Evolutionary conservation across 257 asterid species (phyloP).

Genomic region (Ajuga chamaepitys): DNA sequence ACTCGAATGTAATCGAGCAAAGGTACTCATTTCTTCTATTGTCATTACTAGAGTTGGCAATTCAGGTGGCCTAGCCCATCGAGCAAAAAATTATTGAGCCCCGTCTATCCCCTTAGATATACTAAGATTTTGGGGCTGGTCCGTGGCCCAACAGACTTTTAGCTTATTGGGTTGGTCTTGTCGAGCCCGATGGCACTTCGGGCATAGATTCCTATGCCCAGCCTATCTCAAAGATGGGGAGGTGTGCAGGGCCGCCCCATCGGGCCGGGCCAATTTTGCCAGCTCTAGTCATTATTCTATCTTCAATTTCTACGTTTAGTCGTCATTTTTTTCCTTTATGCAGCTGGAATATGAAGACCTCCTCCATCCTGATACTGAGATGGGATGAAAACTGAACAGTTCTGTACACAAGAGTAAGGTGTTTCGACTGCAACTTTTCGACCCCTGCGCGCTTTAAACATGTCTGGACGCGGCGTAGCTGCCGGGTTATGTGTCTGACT

Average conservation of each 20-base stretch:
- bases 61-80: too few relatives aligned
- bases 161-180: too few relatives aligned
- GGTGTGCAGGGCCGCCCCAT: too few relatives aligned
- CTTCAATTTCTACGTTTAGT: neutral
- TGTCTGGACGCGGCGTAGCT: neutral
- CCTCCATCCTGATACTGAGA: slow-evolving; percentile 36
- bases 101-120: too few relatives aligned
- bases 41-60: neutral
- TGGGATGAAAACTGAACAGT: slow-evolving; percentile 23
- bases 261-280: too few relatives aligned
- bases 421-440: neutral
- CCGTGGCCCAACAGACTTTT: too few relatives aligned
- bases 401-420: neutral
- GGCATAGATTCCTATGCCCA: too few relatives aligned
- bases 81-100: too few relatives aligned
- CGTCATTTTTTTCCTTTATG: slow-evolving; percentile 8
- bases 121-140: too few relatives aligned
- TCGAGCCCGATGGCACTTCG: too few relatives aligned
- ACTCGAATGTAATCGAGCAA: slow-evolving; percentile 48
- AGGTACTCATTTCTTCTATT: slow-evolving; percentile 23
- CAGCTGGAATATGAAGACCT: slow-evolving; percentile 63
- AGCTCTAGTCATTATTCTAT: neutral
- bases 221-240: too few relatives aligned
- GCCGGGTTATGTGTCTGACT: neutral
- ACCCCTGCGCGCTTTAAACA: neutral